Evolutionary conservation across 108 stramenopile genomes (phyloP), one percentile per base, ranked within the genome.

Genomic region (Skeletonema marinoi): DNA sequence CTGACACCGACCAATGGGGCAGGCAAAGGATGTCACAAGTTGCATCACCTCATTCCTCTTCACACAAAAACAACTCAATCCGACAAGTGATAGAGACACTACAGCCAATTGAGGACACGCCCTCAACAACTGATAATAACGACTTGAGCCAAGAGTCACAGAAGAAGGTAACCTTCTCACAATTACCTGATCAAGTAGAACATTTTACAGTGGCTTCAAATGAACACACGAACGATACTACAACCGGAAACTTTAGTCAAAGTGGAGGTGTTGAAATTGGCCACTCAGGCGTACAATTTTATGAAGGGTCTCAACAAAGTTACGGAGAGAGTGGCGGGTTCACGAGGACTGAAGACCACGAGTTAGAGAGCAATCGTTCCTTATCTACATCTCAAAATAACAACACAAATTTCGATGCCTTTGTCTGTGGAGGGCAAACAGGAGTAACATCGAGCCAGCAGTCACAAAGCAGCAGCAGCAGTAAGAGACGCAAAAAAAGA

Each of bases 11-110:
- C 35, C 75, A 76, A 62, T 76, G 68, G 68, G 75, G 68, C 2
- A 66, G 75, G n/a, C 75, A 68, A 32, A 69, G 67, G 67, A 30
- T 68, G 25, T 76, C 75, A 13, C 75, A 76, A 51, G 66, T 30
- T 11, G 8, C 61, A 2, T 73, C 71, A 62, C 62, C 73, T 32
- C 31, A 66, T 25, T 31, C 73, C 10, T 32, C 67, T 36, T 50
- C 29, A 30, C 51, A 39, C 39, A 51, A 46, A 41, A 38, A 66
- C 6, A 51, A 51, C 17, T 51, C 50, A 10, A 51, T 51, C 50
- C 39, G 35, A 32, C 36, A 38, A 19, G 32, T 56, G n/a, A 56
- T 56, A 19, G 70, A 71, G 38, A 60, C 38, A 35, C 39, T 71
- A 19, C n/a, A 60, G 29, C 58, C 32, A 60, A 60, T 41, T 19